phyloP scores from a whole-genome alignment of 257 asterid genomes.

The Ehretia macrophylla region DNA sequence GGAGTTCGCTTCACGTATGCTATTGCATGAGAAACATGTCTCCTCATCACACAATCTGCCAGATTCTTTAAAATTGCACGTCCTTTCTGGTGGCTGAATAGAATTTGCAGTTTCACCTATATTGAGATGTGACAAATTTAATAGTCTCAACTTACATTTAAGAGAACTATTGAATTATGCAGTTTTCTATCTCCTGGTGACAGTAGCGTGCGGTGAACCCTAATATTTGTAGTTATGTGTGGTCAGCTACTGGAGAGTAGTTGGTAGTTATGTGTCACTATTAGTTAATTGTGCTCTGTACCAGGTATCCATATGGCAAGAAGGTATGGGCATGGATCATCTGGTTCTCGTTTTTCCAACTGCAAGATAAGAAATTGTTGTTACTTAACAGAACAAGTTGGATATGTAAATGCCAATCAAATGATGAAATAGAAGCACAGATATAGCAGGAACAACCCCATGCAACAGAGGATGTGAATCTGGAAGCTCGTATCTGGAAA shows the following conservation, averaged over 20 bases:
- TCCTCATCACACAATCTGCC: slow-evolving; percentile 63
- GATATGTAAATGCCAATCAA: slow-evolving; percentile 3
- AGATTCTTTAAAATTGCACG: slow-evolving; percentile 43
- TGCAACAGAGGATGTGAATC: slow-evolving; percentile 82
- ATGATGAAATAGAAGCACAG: slow-evolving; percentile 9
- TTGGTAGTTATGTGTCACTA: background rate
- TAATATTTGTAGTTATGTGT: background rate
- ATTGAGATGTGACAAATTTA: slow-evolving; percentile 14
- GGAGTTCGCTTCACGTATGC: slow-evolving; percentile 75
- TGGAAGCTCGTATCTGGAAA: slow-evolving; percentile 90
- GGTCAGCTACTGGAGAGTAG: slow-evolving; percentile 4
- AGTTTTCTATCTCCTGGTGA: background rate
- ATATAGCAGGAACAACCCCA: slow-evolving; percentile 55
- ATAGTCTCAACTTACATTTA: background rate
- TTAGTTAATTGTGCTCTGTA: slow-evolving; percentile 15
- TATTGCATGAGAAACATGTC: slow-evolving; percentile 83
- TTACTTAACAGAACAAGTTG: slow-evolving; percentile 17
- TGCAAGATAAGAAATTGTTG: slow-evolving; percentile 33
- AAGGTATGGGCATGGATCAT: slow-evolving; percentile 89
- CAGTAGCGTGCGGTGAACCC: too few species aligned
- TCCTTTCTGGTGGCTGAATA: slow-evolving; percentile 75
- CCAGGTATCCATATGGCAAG: slow-evolving; percentile 99
- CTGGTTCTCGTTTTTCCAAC: slow-evolving; percentile 87
- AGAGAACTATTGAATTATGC: slow-evolving; percentile 2
- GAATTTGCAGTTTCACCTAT: slow-evolving; percentile 89